These are phyloP conservation scores for Aspergillus hiratsukae DNA, from an alignment of 2,329 filamentous ascomycete species.

Conservation along the genomic window DNA sequence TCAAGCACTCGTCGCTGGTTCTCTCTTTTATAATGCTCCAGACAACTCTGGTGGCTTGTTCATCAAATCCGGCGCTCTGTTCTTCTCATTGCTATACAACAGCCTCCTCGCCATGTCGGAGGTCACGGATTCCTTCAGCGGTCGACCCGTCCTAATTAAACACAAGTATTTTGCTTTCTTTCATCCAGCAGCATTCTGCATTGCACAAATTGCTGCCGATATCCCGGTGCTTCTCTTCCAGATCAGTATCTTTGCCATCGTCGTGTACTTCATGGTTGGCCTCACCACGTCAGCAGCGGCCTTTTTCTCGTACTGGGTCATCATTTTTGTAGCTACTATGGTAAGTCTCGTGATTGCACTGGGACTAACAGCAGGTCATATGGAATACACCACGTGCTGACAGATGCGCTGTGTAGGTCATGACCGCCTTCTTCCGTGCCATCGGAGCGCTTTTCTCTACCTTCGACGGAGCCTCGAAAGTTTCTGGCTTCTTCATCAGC, in stretches of 20 bases:
- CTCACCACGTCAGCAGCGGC: constrained; percentile 47
- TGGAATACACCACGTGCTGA: background rate
- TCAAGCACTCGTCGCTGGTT: constrained; percentile 61
- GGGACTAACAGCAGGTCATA: background rate
- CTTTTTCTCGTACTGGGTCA: constrained; percentile 61
- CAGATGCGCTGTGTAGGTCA: constrained; percentile 32
- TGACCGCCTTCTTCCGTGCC: constrained; percentile 57
- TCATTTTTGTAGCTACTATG: constrained; percentile 50
- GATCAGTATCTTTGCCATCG: constrained; percentile 53
- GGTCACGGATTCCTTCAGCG: constrained; percentile 59
- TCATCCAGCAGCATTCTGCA: constrained; percentile 48
- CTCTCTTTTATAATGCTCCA: constrained; percentile 63
- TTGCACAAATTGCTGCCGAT: constrained; percentile 46
- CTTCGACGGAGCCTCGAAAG: constrained; percentile 58
- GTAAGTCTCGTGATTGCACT: constrained; percentile 27
- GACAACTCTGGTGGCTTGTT: constrained; percentile 58
- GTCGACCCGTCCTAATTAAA: constrained; percentile 56
- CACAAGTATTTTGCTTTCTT: constrained; percentile 56
- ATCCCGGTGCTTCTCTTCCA: constrained; percentile 57
- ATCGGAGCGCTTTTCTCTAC: constrained; percentile 53
- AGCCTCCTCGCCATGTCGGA: constrained; percentile 61
- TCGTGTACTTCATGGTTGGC: constrained; percentile 62
- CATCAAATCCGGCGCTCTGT: constrained; percentile 59
- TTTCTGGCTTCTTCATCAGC: constrained; percentile 37
- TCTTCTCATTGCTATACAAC: constrained; percentile 62